Conservation (phyloP, 495 filamentous ascomycete species). For the Zalerion maritima region DNA sequence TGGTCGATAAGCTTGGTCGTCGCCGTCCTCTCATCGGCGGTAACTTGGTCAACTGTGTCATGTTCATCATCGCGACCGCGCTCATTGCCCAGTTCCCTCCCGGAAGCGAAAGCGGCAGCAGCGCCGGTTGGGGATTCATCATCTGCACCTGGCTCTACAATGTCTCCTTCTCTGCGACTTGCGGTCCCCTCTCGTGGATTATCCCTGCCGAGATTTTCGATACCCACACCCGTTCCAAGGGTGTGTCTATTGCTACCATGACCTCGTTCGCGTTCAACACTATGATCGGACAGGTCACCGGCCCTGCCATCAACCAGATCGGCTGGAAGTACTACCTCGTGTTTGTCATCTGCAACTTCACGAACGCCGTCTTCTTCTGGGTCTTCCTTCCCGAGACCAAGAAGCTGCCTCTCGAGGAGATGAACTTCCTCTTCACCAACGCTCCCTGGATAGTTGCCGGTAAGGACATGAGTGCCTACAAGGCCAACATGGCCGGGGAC, state of each 20-base stretch:
- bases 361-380: conserved; percentile 55
- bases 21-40: conserved; percentile 50
- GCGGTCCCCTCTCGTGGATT: conserved; percentile 48
- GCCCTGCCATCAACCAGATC: conserved; percentile 38
- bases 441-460: conserved; percentile 51
- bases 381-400: conserved; percentile 48
- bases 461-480: too few species aligned
- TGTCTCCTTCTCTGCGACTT: conserved; percentile 49
- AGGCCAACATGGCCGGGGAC: too few species aligned
- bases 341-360: conserved; percentile 41
- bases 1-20: conserved; percentile 51
- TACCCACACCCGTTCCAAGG: conserved; percentile 49
- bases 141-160: conserved; percentile 59
- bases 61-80: conserved; percentile 27
- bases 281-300: conserved; percentile 57
- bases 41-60: conserved; percentile 49
- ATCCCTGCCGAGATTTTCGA: conserved; percentile 61
- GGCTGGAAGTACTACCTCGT: conserved; percentile 41
- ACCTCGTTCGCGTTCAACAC: conserved; percentile 56
- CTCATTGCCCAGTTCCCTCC: conserved; percentile 41
- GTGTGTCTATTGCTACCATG: conserved; percentile 54
- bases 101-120: conserved; percentile 30
- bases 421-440: conserved; percentile 56
- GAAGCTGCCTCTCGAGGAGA: conserved; percentile 51
- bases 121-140: conserved; percentile 60